phyloP scores from a whole-genome alignment of 2,329 filamentous ascomycete genomes.

The Calonectria pauciramosa region DNA sequence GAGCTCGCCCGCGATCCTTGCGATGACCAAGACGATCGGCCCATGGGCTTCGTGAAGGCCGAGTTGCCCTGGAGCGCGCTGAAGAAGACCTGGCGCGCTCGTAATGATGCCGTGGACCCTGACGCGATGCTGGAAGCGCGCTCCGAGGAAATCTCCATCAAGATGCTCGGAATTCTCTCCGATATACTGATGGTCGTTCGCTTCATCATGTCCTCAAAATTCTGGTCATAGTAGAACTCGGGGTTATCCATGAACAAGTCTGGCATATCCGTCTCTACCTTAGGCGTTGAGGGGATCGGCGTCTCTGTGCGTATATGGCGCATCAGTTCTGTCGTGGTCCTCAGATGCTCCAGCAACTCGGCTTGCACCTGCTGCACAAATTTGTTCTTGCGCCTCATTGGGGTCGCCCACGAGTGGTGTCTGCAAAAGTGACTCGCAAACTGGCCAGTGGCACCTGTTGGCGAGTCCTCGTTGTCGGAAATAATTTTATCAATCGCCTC shows the following conservation, averaged over 20 bases:
- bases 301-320: background rate
- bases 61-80: background rate
- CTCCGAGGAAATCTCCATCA: background rate
- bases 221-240: background rate
- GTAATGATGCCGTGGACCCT: background rate
- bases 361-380: background rate
- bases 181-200: background rate
- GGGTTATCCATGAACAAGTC: background rate
- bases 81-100: background rate
- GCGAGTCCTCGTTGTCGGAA: background rate
- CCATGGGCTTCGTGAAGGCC: background rate
- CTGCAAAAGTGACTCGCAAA: background rate
- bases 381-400: background rate
- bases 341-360: background rate
- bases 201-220: background rate
- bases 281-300: background rate
- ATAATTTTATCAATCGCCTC: background rate
- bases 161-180: background rate
- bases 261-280: too few species aligned
- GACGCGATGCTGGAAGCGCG: constrained; percentile 2
- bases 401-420: constrained; percentile 8
- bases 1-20: constrained; percentile 7
- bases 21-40: background rate
- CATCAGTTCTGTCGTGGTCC: background rate
- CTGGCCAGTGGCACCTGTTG: background rate